Base-by-base conservation (phyloP, 1,284 basidiomycete genomes). In the Neotropicomus parvogracilis region DNA sequence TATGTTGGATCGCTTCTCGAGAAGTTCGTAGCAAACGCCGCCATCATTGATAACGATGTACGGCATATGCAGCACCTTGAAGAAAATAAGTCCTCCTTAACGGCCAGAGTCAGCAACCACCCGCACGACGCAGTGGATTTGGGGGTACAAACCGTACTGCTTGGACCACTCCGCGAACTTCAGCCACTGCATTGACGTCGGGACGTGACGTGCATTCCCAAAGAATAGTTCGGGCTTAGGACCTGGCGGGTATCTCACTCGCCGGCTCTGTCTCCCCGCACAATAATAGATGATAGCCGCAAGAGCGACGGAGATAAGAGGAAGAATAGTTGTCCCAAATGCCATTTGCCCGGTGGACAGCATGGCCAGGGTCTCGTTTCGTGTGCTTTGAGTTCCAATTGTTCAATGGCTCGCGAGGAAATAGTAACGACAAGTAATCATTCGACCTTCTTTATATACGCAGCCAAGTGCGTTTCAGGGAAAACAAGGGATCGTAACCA, bases 11-110 rank as follows among this genome's bases (percentile, higher is more conserved):
- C 45, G 29, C 38, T 46, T 46, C 5, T 46, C 45, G 11, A 46
- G 45, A 40, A 46, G 45, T 5, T 46, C 45, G 7, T 40, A n/a
- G 26, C 37, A 46, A 12, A 46, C 11, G 3, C 28, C 32, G 7
- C 45, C 38, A 33, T 46, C 45, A 11, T 46, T 46, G 38, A 46
- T 34, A n/a, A 46, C 31, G 14, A 46, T 35, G 32, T 40, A 46
- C 3, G 45, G 38, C 17, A 20, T 27, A 16, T 46, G 38, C 3
- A 46, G 40, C 13, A 46, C 38, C 24, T 29, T 40, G 38, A 46
- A 46, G 19, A 46, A 46, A 34, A 40, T 28, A 20, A 46, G 24
- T 3, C 45, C 45, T 13, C 44, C 45, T 40, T 33, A 4, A 4
- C 14, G 21, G 14, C n/a, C 3, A 29, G 4, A 29, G 3, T 29